Conservation (phyloP, 306 rosid species). For the Urtica urens region DNA sequence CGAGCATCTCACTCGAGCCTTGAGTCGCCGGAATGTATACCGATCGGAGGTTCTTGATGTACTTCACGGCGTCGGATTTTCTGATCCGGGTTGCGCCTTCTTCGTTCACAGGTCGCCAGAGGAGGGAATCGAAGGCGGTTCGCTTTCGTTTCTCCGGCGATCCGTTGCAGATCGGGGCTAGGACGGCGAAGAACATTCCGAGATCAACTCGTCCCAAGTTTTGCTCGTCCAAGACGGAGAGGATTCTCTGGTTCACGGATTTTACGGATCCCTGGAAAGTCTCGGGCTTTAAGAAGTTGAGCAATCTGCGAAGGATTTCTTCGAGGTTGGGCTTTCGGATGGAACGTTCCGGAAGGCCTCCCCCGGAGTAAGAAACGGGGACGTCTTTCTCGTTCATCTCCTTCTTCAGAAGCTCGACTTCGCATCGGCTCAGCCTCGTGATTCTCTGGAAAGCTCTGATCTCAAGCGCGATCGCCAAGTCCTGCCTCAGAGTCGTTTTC, state of each 20-base stretch:
- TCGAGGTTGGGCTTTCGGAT: slow-evolving; percentile 86
- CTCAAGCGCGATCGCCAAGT: slow-evolving; percentile 53
- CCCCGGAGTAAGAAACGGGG: slow-evolving; percentile 78
- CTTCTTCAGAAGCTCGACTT: slow-evolving; percentile 68
- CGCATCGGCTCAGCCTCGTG: slow-evolving; percentile 80
- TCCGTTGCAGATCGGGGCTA: slow-evolving; percentile 90
- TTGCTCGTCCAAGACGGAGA: slow-evolving; percentile 62
- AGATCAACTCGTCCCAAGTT: slow-evolving; percentile 89
- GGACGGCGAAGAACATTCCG: slow-evolving; percentile 77
- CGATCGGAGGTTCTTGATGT: slow-evolving; percentile 71
- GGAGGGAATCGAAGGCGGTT: slow-evolving; percentile 74
- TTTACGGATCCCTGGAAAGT: slow-evolving; percentile 95
- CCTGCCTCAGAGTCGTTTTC: slow-evolving; percentile 60
- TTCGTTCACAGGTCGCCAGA: slow-evolving; percentile 93
- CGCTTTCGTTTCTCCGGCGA: slow-evolving; percentile 75
- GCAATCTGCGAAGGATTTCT: slow-evolving; percentile 73
- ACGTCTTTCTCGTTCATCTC: slow-evolving; percentile 80
- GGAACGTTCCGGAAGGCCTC: slow-evolving; percentile 77
- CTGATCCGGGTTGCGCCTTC: slow-evolving; percentile 60
- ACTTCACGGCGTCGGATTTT: slow-evolving; percentile 49
- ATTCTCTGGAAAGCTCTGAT: slow-evolving; percentile 85
- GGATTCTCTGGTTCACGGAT: slow-evolving; percentile 88
- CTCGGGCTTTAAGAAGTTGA: slow-evolving; percentile 75
- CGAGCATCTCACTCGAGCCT: slow-evolving; percentile 63
- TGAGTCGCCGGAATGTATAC: slow-evolving; percentile 63